Base-by-base conservation (phyloP, 257 asterid species). In the Lantana camara region DNA sequence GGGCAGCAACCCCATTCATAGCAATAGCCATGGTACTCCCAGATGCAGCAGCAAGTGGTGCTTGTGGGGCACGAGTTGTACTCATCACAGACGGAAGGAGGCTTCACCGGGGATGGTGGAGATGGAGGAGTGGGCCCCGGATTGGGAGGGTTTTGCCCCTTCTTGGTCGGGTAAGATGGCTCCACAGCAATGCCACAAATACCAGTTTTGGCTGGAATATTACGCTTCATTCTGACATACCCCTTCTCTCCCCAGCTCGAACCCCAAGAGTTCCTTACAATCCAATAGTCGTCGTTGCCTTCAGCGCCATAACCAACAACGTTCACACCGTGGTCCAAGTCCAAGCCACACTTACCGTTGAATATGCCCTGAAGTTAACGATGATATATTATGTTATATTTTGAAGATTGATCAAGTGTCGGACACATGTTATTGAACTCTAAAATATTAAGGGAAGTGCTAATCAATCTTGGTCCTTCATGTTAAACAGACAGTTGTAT, bases 1-100 rank as follows among this genome's bases (percentile, higher is more conserved):
- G 97, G 97, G 74, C 97, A 90, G 76, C 97, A 90, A 0, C 97
- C 97, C 97, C 97, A 90, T 4, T 74, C 77, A 22, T 73, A 73
- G 79, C 97, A 90, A 55, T 24, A 38, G 0, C 72, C 68, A 1
- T 17, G 7, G 69, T 48, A 78, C 44, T 82, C 80, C 1, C 49
- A 82, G 30, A 83, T 32, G 64, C 97, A 90, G 78, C 97, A 90
- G 45, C 97, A 90, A 7, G 96, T 90, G 45, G 75, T 75, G 64
- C 79, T 74, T 4, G 74, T 77, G 0, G 96, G 83, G 81, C 97
- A 90, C 6, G 68, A 24, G 7, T 73, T 57, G 72, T 61, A 63
- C 0, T 45, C 61, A 40, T 84, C 91, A 29, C 96, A 90, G 9
- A 64, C 77, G 1, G 82, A 35, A 0, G 90, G 80, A 0, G 97